Evolutionary conservation across 768 basidiomycete genomes (phyloP).

Genomic region (Lyophyllum decastes): DNA sequence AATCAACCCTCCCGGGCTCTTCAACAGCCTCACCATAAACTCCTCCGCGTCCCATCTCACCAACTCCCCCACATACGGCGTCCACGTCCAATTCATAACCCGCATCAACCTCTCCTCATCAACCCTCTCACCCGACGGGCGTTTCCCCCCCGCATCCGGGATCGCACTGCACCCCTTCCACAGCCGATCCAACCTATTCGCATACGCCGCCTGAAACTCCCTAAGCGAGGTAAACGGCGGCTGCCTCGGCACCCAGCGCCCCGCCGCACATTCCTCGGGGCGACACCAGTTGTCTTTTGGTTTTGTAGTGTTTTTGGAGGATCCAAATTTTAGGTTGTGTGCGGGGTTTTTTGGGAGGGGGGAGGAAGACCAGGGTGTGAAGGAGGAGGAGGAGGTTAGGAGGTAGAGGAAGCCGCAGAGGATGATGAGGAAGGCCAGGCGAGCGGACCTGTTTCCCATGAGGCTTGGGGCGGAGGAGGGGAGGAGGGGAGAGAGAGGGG

Average conservation of each 20-base stretch:
- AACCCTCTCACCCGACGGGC: slow-evolving; percentile 14
- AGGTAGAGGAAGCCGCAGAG: slow-evolving; percentile 13
- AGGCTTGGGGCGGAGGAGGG: neutral
- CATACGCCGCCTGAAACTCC: slow-evolving; percentile 24
- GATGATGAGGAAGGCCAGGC: slow-evolving; percentile 9
- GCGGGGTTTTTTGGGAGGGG: neutral
- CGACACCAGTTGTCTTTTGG: slow-evolving; percentile 17
- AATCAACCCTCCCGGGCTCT: slow-evolving; percentile 29
- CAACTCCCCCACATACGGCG: slow-evolving; percentile 23
- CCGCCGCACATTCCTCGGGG: slow-evolving; percentile 24
- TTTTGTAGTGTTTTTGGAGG: slow-evolving; percentile 8
- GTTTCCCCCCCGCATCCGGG: slow-evolving; percentile 7
- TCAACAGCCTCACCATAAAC: slow-evolving; percentile 28
- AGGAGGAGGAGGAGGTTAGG: slow-evolving; percentile 6
- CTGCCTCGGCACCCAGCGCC: slow-evolving; percentile 25
- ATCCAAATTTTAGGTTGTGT: slow-evolving; percentile 1
- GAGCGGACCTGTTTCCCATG: slow-evolving; percentile 8
- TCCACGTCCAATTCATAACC: slow-evolving; percentile 33
- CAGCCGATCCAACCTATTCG: slow-evolving; percentile 23
- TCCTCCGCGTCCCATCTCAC: slow-evolving; percentile 28
- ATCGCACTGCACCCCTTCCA: slow-evolving; percentile 29
- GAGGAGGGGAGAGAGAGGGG: neutral
- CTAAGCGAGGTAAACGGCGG: slow-evolving; percentile 22
- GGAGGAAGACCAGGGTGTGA: neutral
- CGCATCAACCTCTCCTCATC: slow-evolving; percentile 29